Evolutionary conservation across 192 early-diverging fungal species (phyloP).

Genomic region (Pilaira anomala): DNA sequence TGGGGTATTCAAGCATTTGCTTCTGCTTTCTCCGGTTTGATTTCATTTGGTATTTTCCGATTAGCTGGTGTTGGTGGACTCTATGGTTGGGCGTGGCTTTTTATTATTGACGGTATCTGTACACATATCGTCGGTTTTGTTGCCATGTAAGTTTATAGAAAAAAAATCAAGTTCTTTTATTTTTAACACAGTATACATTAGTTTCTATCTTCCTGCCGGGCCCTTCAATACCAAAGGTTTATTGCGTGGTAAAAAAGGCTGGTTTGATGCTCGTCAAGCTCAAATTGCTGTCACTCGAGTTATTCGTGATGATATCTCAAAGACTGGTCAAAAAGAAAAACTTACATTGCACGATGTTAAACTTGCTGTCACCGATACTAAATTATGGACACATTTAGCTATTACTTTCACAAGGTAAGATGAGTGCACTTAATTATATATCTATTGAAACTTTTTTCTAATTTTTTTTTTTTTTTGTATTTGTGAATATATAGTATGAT

Average conservation of each 20-base stretch:
- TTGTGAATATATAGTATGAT: conserved; percentile 22
- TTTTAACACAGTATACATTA: neutral
- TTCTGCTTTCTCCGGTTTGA: conserved; percentile 49
- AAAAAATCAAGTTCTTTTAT: neutral
- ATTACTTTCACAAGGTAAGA: conserved; percentile 22
- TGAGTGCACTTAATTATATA: neutral
- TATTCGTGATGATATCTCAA: conserved; percentile 53
- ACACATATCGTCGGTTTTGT: conserved; percentile 49
- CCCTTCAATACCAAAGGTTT: conserved; percentile 34
- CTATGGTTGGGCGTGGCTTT: conserved; percentile 65
- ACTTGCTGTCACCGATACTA: conserved; percentile 8
- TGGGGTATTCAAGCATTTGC: conserved; percentile 49
- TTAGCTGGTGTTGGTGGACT: conserved; percentile 48
- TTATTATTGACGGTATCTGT: conserved; percentile 57
- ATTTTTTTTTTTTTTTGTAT: neutral
- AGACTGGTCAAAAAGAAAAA: conserved; percentile 34
- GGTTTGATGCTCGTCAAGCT: conserved; percentile 49
- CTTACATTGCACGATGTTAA: conserved; percentile 15
- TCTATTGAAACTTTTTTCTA: neutral
- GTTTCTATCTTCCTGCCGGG: conserved; percentile 50
- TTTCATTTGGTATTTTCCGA: conserved; percentile 57
- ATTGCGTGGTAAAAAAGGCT: conserved; percentile 36
- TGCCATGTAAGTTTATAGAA: conserved; percentile 33
- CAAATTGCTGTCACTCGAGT: conserved; percentile 60
- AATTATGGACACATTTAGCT: conserved; percentile 25